These are phyloP conservation scores for Leccinum longicurvipes DNA, from an alignment of 768 basidiomycete species.

Conservation along the genomic window DNA sequence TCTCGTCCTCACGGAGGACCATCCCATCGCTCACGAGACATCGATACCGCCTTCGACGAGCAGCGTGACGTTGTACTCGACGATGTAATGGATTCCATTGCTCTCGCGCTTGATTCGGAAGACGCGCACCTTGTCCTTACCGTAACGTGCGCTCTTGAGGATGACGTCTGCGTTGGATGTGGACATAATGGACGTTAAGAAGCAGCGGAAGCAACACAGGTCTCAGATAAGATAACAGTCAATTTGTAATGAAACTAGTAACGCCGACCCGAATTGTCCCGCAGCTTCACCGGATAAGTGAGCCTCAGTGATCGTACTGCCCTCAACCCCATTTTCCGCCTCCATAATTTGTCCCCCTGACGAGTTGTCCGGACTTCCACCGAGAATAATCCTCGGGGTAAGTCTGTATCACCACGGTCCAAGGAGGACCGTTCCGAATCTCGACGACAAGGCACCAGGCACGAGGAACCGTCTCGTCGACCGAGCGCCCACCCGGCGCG, in stretches of 20 bases:
- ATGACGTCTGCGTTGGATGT: constrained; percentile 10
- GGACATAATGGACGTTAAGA: constrained; percentile 26
- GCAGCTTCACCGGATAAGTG: too few relatives aligned
- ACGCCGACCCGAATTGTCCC: background rate
- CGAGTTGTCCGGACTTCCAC: background rate
- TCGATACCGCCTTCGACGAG: constrained; percentile 83
- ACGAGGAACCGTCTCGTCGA: background rate
- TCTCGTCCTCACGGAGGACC: background rate
- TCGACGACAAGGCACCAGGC: background rate
- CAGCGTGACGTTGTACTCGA: constrained; percentile 80
- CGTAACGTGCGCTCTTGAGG: constrained; percentile 63
- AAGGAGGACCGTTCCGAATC: background rate
- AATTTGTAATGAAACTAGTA: background rate
- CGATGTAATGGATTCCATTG: constrained; percentile 59
- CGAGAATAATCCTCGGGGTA: background rate
- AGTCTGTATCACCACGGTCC: background rate
- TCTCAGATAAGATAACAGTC: background rate
- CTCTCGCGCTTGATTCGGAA: constrained; percentile 76
- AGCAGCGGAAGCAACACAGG: background rate
- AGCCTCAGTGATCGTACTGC: too few relatives aligned
- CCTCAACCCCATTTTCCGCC: background rate
- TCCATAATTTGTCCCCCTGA: background rate
- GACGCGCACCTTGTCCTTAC: constrained; percentile 87
- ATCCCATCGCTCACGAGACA: constrained; percentile 48
- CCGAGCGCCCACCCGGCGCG: too few relatives aligned